Evolutionary conservation across 1,284 basidiomycete genomes (phyloP), one percentile per base, ranked within the genome.

Genomic region (Heterobasidion occidentale): DNA sequence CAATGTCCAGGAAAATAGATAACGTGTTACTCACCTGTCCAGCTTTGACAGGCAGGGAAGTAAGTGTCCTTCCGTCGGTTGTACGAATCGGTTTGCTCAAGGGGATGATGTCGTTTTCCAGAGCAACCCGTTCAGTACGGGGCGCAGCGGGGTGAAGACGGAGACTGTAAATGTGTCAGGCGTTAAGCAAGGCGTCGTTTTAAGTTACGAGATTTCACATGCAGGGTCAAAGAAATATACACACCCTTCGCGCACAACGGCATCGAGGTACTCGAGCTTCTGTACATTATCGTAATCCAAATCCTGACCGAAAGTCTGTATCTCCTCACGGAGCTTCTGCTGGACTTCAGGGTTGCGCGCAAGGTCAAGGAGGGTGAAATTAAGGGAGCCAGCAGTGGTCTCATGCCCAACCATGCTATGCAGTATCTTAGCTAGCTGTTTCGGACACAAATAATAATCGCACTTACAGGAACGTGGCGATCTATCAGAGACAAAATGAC

Each of bases 31-130:
- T 19, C 34, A 63, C 66, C 58, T 67, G 66, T 9, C 64, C 66
- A 9, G 63, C 57, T 27, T 60, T 51, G 33, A 67, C 56, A 27
- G 51, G 54, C 7, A 68, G 51, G 27, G 59, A 47, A 15, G 36
- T 51, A 34, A 62, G 51, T 33, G 59, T 53, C 17, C 54, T 36
- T 3, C 66, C 67, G 34, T 58, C 56, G 5, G 54, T 14, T 27
- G 60, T 59, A 12, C 46, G 44, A n/a, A 68, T 62, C 14, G 65
- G 61, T 20, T 58, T 52, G 34, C 57, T 53, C 11, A 68, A 60
- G 2, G 63, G 64, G 27, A 68, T 56, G 9, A 63, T 54, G 52
- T 67, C 67, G 36, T 59, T 52, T 33, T 61, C 60, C 5, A 46
- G 56, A 7, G 59, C 59, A 9, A 58, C 50, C 17, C 61, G 59